A percentile compares a stretch with the other conserved stretches of the same genome.
phyloP scores from a whole-genome alignment of 345 rosid species.

The Rhizophora mangle region DNA sequence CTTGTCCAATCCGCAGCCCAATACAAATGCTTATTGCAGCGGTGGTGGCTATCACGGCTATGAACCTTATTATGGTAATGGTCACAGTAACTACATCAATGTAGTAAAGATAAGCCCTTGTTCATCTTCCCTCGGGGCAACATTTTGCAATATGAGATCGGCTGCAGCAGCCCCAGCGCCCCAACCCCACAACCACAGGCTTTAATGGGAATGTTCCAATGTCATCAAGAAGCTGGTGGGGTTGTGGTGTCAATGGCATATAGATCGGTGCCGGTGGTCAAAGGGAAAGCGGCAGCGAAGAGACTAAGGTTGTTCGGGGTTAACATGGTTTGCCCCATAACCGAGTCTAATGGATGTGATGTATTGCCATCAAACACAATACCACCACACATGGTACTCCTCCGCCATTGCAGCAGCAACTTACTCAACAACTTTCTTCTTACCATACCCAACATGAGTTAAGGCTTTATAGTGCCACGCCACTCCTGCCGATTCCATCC shows the following conservation, averaged over 20 bases:
- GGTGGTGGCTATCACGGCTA: conserved; percentile 17
- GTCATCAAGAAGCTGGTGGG: conserved; percentile 17
- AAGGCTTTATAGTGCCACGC: conserved; percentile 41
- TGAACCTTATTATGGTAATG: neutral
- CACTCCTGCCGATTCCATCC: conserved; percentile 19
- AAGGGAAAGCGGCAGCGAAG: conserved; percentile 61
- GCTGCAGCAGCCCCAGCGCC: neutral
- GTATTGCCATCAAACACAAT: conserved; percentile 29
- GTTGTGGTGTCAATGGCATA: conserved; percentile 35
- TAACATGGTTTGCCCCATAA: conserved; percentile 77
- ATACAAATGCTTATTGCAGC: conserved; percentile 17
- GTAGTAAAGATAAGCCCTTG: conserved; percentile 21
- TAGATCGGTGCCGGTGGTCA: conserved; percentile 62
- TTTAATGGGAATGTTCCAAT: neutral
- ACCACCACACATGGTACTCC: conserved; percentile 14
- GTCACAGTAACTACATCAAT: conserved; percentile 17
- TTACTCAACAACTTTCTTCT: conserved; percentile 15
- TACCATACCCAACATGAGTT: conserved; percentile 31
- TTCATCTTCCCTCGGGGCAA: conserved; percentile 21
- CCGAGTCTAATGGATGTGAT: conserved; percentile 25
- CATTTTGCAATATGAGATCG: conserved; percentile 32
- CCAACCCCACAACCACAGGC: conserved; percentile 7
- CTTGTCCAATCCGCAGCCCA: conserved; percentile 10
- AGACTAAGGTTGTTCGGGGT: conserved; percentile 87
- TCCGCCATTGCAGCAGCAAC: conserved; percentile 7